phyloP scores from a whole-genome alignment of 768 basidiomycete genomes.

The Goffeauzyma gilvescens region DNA sequence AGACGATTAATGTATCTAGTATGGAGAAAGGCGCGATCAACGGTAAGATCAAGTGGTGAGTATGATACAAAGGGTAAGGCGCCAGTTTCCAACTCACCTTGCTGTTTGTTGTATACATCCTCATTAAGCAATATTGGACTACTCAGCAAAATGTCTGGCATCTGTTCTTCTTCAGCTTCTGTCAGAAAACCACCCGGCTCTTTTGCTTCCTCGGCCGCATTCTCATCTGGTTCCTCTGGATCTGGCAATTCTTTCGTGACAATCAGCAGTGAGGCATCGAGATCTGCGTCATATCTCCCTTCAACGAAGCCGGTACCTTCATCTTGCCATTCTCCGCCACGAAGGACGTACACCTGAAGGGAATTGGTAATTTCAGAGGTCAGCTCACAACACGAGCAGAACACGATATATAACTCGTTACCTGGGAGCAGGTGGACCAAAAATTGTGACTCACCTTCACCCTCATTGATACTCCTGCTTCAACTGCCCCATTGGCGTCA shows the following conservation, averaged over 20 bases:
- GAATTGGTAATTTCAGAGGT: neutral
- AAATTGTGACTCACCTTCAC: neutral
- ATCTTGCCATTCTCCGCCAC: slow-evolving; percentile 80
- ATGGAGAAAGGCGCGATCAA: slow-evolving; percentile 11
- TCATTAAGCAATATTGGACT: too few species aligned
- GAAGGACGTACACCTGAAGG: slow-evolving; percentile 74
- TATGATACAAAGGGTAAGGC: neutral
- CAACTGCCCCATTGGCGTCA: too few species aligned
- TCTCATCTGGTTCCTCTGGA: too few species aligned
- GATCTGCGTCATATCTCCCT: slow-evolving; percentile 44
- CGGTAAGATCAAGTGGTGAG: neutral
- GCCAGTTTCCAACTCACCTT: slow-evolving; percentile 33
- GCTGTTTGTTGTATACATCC: too few species aligned
- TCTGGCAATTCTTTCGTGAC: slow-evolving; percentile 23
- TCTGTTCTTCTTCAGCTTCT: slow-evolving; percentile 14
- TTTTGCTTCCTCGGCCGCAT: slow-evolving; percentile 8
- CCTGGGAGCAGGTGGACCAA: too few species aligned
- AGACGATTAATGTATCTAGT: slow-evolving; percentile 89
- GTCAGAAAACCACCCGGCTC: slow-evolving; percentile 24
- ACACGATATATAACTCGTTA: too few species aligned
- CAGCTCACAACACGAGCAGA: too few species aligned
- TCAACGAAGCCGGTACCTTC: slow-evolving; percentile 93
- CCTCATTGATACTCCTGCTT: too few species aligned
- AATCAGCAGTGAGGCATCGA: slow-evolving; percentile 29
- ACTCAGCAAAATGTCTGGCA: too few species aligned